Evolutionary conservation across 2,329 filamentous ascomycete species (phyloP).

Genomic region (Lasiodiplodia gonubiensis): DNA sequence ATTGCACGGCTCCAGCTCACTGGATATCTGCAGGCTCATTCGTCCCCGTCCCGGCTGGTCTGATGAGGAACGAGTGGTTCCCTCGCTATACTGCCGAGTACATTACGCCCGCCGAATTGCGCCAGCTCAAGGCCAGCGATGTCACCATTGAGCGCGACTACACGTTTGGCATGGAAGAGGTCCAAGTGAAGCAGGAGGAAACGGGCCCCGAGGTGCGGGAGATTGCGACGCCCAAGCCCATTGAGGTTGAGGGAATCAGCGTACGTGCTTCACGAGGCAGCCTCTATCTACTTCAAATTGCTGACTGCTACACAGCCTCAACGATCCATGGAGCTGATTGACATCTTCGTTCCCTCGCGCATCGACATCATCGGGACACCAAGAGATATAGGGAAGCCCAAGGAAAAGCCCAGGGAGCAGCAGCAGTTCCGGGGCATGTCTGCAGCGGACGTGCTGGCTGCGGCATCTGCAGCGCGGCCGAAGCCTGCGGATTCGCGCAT

Average conservation of each 20-base stretch:
- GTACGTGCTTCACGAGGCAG: slow-evolving; percentile 36
- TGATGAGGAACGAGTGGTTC: slow-evolving; percentile 63
- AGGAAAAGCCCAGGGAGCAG: slow-evolving; percentile 7
- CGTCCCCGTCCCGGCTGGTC: slow-evolving; percentile 57
- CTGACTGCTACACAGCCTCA: slow-evolving; percentile 41
- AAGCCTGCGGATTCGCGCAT: slow-evolving; percentile 31
- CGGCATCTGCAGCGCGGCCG: slow-evolving; percentile 39
- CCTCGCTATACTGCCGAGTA: slow-evolving; percentile 59
- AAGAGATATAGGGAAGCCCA: slow-evolving; percentile 31
- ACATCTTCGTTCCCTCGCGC: slow-evolving; percentile 53
- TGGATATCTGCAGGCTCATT: slow-evolving; percentile 52
- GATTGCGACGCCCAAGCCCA: slow-evolving; percentile 41
- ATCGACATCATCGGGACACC: slow-evolving; percentile 56
- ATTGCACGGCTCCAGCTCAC: neutral
- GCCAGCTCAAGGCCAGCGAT: slow-evolving; percentile 53
- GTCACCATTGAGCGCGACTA: slow-evolving; percentile 54
- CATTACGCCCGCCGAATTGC: slow-evolving; percentile 52
- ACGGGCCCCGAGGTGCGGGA: slow-evolving; percentile 32
- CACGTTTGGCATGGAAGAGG: slow-evolving; percentile 48
- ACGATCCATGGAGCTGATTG: slow-evolving; percentile 54
- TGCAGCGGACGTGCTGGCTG: slow-evolving; percentile 44
- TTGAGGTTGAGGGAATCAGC: slow-evolving; percentile 49
- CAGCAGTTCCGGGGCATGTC: slow-evolving; percentile 13
- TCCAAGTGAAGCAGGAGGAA: slow-evolving; percentile 37
- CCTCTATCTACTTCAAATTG: neutral